These are phyloP conservation scores for Groenewaldozyma auringiensis DNA, from an alignment of 1,139 yeast genomes.

Conservation along the genomic window DNA sequence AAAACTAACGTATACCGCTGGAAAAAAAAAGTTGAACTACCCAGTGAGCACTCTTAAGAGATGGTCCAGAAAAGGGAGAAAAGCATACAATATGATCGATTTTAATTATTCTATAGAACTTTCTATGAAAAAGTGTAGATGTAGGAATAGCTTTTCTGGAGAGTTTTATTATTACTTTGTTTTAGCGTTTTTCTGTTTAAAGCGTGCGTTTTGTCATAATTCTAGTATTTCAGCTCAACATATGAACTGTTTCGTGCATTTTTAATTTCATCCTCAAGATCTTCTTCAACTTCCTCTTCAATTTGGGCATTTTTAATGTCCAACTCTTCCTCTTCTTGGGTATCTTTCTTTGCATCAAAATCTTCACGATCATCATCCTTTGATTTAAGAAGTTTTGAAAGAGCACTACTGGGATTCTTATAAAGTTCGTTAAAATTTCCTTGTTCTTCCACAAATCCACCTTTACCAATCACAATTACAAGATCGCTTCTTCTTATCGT, in stretches of 20 bases:
- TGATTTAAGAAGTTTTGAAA: constrained; percentile 51
- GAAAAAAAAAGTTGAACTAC: too few relatives aligned
- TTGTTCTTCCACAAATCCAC: constrained; percentile 78
- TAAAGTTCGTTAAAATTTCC: constrained; percentile 64
- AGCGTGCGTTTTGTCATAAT: too few relatives aligned
- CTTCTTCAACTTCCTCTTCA: constrained; percentile 18
- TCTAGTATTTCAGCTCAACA: background rate
- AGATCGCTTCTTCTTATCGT: constrained; percentile 82
- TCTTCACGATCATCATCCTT: constrained; percentile 31
- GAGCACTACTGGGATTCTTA: constrained; percentile 53
- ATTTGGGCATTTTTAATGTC: constrained; percentile 10
- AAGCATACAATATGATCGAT: too few relatives aligned
- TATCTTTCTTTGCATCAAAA: constrained; percentile 1
- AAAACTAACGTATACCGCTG: too few relatives aligned
- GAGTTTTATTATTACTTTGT: too few relatives aligned
- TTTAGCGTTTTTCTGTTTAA: too few relatives aligned
- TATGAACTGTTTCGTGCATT: constrained; percentile 7
- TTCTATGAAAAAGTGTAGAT: too few relatives aligned
- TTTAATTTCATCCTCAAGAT: constrained; percentile 13
- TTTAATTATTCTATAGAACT: too few relatives aligned
- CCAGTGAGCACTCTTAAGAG: too few relatives aligned
- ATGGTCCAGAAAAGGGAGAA: too few relatives aligned
- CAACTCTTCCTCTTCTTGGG: constrained; percentile 7
- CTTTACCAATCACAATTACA: constrained; percentile 66
- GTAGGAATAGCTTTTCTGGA: too few relatives aligned